Percentiles rank a stretch among this genome's conserved stretches.
Evolutionary conservation across 2,329 filamentous ascomycete genomes (phyloP).

Genomic region (Westerdykella ornata): DNA sequence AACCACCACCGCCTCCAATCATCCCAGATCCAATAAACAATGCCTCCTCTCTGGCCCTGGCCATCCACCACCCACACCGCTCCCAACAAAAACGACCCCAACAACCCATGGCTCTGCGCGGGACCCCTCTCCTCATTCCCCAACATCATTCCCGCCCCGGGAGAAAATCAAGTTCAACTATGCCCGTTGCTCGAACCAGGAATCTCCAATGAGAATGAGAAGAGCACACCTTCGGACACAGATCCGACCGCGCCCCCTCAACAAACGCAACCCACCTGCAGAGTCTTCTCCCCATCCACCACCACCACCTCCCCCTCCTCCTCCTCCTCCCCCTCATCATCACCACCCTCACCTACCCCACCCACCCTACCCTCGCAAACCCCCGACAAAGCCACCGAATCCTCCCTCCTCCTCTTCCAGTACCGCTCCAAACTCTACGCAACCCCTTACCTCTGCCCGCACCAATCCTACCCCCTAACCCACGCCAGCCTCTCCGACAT

Average conservation of each 20-base stretch:
- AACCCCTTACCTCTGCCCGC: constrained; percentile 65
- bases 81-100: no score
- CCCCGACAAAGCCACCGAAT: constrained; percentile 36
- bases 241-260: constrained; percentile 13
- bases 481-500: constrained; percentile 61
- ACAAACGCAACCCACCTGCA: neutral
- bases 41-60: no score
- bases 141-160: constrained; percentile 9
- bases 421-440: constrained; percentile 60
- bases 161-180: constrained; percentile 7
- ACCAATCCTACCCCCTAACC: constrained; percentile 60
- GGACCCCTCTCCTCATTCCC: constrained; percentile 18
- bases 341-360: neutral
- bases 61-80: no score
- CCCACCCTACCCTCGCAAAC: constrained; percentile 12
- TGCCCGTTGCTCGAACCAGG: constrained; percentile 11
- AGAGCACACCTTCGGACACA: constrained; percentile 14
- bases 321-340: neutral
- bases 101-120: constrained; percentile 17
- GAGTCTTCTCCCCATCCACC: neutral
- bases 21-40: no score
- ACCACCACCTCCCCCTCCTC: neutral
- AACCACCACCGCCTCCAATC: no score
- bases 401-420: constrained; percentile 55
- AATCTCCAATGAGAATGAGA: no score